Percentiles rank a stretch among this genome's conserved stretches.
phyloP scores from a whole-genome alignment of 352 stramenopile species.

The Phytophthora nicotianae region DNA sequence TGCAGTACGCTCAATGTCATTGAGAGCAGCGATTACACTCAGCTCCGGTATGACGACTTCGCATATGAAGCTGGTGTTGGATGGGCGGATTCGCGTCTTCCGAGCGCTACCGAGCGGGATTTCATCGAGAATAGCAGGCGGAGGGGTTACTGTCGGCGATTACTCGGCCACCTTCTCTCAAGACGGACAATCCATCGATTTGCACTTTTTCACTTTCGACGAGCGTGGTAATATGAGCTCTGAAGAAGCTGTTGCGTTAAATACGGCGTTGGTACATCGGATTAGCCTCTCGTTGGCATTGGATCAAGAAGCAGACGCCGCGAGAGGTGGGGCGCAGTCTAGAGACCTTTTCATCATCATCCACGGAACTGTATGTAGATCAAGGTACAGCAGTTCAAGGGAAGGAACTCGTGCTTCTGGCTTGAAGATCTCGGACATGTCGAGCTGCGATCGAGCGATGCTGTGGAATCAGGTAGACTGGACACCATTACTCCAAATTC shows the following conservation, averaged over 20 bases:
- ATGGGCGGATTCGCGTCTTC: conserved; percentile 24
- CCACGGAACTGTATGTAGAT: conserved; percentile 9
- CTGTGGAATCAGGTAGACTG: conserved; percentile 8
- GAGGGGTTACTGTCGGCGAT: conserved; percentile 13
- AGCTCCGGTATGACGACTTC: background rate
- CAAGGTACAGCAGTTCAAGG: background rate
- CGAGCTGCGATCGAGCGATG: background rate
- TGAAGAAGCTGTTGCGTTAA: no score
- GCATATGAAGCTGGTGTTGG: conserved; percentile 29
- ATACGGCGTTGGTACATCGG: background rate
- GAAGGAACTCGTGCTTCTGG: background rate
- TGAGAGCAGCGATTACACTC: conserved; percentile 11
- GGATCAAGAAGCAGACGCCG: background rate
- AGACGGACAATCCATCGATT: background rate
- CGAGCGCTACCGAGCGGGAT: conserved; percentile 28
- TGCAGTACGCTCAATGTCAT: background rate
- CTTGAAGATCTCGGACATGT: background rate
- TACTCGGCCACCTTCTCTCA: conserved; percentile 10
- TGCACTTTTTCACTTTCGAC: conserved; percentile 12
- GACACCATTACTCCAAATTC: conserved; percentile 5
- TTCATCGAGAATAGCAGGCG: background rate
- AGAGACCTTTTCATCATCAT: conserved; percentile 11
- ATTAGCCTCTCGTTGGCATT: conserved; percentile 6
- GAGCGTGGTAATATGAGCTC: background rate
- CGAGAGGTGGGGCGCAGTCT: background rate